A percentile compares a stretch with the other conserved stretches of the same genome.
Evolutionary conservation across 2,329 filamentous ascomycete species (phyloP).

Genomic region (Xylaria polymorpha): DNA sequence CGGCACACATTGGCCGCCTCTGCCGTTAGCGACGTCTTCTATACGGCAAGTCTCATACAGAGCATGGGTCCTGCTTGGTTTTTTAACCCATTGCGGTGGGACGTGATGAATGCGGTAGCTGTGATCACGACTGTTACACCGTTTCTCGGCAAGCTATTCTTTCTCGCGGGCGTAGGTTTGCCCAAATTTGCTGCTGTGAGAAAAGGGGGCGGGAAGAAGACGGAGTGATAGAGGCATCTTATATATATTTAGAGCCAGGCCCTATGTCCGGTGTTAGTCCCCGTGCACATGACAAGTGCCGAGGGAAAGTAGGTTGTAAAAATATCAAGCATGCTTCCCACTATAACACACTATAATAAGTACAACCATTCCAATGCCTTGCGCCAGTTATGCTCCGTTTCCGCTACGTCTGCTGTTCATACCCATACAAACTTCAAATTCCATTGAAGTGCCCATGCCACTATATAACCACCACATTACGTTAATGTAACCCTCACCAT

Average conservation of each 20-base stretch:
- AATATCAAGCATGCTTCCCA: neutral
- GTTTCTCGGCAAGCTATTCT: conserved; percentile 40
- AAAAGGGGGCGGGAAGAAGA: conserved; percentile 28
- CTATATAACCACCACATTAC: conserved; percentile 20
- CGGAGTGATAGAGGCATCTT: conserved; percentile 7
- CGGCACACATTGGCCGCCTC: conserved; percentile 41
- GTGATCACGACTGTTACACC: conserved; percentile 38
- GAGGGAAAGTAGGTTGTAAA: neutral
- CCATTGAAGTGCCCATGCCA: conserved; percentile 22
- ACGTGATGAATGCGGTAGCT: conserved; percentile 25
- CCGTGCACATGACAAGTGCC: neutral
- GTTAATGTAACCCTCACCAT: conserved; percentile 8
- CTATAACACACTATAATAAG: neutral
- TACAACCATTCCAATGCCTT: conserved; percentile 22
- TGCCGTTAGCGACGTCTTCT: conserved; percentile 40
- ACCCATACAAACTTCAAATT: conserved; percentile 31
- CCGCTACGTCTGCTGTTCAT: conserved; percentile 27
- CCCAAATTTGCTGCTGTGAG: neutral
- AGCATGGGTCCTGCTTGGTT: conserved; percentile 38
- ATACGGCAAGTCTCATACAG: conserved; percentile 38
- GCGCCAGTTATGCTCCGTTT: conserved; percentile 33
- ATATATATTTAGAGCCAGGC: neutral
- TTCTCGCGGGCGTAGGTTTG: conserved; percentile 40
- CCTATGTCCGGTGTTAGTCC: neutral
- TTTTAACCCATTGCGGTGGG: conserved; percentile 37